Evolutionary conservation across 371 early-diverging fungal genomes (phyloP).

Genomic region (Mucor racemosus): DNA sequence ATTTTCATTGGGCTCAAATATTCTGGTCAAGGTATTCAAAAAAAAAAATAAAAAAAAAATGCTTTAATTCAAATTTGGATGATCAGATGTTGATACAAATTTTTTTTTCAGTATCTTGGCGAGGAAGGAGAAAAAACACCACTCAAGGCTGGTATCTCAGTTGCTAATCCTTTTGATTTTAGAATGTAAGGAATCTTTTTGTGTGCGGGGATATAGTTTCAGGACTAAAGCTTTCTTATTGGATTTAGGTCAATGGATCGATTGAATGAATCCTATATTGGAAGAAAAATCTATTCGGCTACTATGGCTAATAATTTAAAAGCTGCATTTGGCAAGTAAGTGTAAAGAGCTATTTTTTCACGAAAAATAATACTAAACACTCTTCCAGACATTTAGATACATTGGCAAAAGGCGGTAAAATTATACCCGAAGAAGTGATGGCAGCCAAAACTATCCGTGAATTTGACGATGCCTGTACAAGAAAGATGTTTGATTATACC

Average conservation of each 20-base stretch:
- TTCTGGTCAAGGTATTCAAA: conserved; percentile 76
- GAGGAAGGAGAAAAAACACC: conserved; percentile 81
- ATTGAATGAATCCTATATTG: conserved; percentile 39
- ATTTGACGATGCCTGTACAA: conserved; percentile 77
- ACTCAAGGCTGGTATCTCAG: conserved; percentile 76
- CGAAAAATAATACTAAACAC: not conserved
- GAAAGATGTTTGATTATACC: conserved; percentile 70
- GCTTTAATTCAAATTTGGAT: not conserved
- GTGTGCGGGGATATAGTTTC: not conserved
- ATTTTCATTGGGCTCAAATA: conserved; percentile 90
- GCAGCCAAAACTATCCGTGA: conserved; percentile 44
- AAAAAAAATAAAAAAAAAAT: too few relatives aligned
- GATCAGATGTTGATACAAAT: not conserved
- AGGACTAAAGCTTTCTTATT: too few relatives aligned
- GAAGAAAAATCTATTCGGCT: conserved; percentile 66
- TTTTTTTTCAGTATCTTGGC: conserved; percentile 69
- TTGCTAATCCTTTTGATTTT: conserved; percentile 89
- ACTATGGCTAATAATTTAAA: conserved; percentile 76
- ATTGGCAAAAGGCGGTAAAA: conserved; percentile 54
- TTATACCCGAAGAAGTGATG: conserved; percentile 61
- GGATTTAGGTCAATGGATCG: conserved; percentile 29
- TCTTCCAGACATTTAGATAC: conserved; percentile 58
- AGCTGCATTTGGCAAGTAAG: conserved; percentile 57
- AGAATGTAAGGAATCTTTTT: conserved; percentile 45
- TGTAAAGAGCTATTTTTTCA: not conserved